These are phyloP conservation scores for Antrodiella citrinella DNA, from an alignment of 768 basidiomycete genomes.

Conservation along the genomic window DNA sequence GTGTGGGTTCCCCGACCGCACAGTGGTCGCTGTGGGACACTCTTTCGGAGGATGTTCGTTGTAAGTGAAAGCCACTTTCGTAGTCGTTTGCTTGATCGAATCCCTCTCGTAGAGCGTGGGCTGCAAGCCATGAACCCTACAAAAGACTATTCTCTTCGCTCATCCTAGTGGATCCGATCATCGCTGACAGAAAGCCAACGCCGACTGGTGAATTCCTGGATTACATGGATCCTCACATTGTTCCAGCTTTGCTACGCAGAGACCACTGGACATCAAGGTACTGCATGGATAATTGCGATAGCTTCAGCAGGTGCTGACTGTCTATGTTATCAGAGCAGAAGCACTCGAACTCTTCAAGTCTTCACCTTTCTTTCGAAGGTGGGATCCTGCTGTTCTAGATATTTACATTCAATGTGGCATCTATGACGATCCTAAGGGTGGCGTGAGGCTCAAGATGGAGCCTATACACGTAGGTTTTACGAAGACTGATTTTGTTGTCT, in stretches of 20 bases:
- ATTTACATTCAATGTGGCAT: slow-evolving; percentile 56
- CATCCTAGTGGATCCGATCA: slow-evolving; percentile 75
- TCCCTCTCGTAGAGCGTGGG: slow-evolving; percentile 59
- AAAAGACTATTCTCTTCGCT: slow-evolving; percentile 67
- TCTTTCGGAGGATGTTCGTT: slow-evolving; percentile 77
- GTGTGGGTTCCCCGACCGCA: slow-evolving; percentile 43
- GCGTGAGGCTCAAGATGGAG: slow-evolving; percentile 57
- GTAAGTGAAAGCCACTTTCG: slow-evolving; percentile 34
- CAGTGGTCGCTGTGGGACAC: slow-evolving; percentile 69
- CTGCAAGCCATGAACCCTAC: slow-evolving; percentile 38
- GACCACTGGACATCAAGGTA: slow-evolving; percentile 39
- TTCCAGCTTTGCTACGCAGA: slow-evolving; percentile 49
- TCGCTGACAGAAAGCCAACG: slow-evolving; percentile 18
- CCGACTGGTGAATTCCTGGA: background rate
- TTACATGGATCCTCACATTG: background rate
- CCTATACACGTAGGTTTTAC: slow-evolving; percentile 32
- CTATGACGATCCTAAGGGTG: slow-evolving; percentile 28
- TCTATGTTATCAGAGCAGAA: slow-evolving; percentile 40
- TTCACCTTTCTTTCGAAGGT: slow-evolving; percentile 60
- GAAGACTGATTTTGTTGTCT: background rate
- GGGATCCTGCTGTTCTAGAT: slow-evolving; percentile 58
- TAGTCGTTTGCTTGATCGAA: too few species aligned
- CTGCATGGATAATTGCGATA: too few species aligned
- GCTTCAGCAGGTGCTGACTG: background rate
- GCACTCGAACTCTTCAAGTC: slow-evolving; percentile 41